phyloP scores from a whole-genome alignment of 192 early-diverging fungal genomes.

The Mortierella claussenii region DNA sequence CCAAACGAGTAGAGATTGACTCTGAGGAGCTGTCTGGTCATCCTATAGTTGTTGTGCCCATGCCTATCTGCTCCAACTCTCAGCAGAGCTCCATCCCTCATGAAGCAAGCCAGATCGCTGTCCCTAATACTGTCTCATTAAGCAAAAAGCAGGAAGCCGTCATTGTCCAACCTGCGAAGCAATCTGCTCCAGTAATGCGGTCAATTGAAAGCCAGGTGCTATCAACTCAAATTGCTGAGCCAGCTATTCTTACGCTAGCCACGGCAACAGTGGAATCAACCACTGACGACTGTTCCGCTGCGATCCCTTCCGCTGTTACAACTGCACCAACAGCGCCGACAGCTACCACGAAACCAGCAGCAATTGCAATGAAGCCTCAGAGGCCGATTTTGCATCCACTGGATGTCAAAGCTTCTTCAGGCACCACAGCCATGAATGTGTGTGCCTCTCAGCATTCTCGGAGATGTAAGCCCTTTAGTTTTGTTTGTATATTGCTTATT shows the following conservation, averaged over 20 bases:
- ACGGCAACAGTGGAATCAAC: background rate
- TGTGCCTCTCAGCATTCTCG: slow-evolving; percentile 46
- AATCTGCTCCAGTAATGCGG: background rate
- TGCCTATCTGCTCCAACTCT: slow-evolving; percentile 13
- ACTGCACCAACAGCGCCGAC: background rate
- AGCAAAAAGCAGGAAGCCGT: too few species aligned
- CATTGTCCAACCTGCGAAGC: too few species aligned
- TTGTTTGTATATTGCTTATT: background rate
- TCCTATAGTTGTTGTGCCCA: slow-evolving; percentile 23
- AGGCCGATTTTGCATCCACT: slow-evolving; percentile 36
- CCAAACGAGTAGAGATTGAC: background rate
- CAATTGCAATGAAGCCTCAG: slow-evolving; percentile 1
- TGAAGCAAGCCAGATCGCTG: too few species aligned
- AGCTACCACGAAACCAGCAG: background rate
- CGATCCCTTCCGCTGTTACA: background rate
- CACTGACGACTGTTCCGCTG: background rate
- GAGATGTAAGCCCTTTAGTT: slow-evolving; percentile 14
- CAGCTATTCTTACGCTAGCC: background rate
- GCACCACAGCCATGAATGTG: slow-evolving; percentile 31
- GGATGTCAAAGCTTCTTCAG: slow-evolving; percentile 43
- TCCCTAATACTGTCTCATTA: too few species aligned
- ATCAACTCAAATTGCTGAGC: slow-evolving; percentile 31
- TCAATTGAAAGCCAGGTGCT: slow-evolving; percentile 47
- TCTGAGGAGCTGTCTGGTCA: background rate
- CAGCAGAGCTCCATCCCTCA: slow-evolving; percentile 16